Base-by-base conservation (phyloP, 1,284 basidiomycete genomes). In the Boletus calvinii region DNA sequence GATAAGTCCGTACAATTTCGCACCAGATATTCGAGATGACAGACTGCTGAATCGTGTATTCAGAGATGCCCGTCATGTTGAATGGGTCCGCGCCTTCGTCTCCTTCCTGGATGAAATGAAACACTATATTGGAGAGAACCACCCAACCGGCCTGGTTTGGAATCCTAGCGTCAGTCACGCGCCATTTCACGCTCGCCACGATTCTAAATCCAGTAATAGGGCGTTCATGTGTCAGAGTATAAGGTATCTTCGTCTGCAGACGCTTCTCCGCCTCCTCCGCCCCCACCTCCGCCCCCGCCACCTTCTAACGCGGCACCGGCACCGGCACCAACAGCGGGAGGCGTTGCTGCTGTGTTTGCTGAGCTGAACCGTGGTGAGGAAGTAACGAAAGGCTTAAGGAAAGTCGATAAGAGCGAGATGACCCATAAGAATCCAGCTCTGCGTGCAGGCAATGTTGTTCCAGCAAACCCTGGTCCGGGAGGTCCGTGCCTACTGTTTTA, bases 391-490 rank as follows among this genome's bases (percentile, higher is more conserved):
- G 86, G 90, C 7, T 71, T 99, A 60, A 86, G 90, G 62, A 98
- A 97, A 71, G 97, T 99, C 17, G 93, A 97, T 69, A 85, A 87
- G 73, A 95, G 90, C 61, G 87, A 98, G 71, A 96, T 96, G 94
- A 98, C 94, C 7, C 97, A 99, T 78, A 98, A 99, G 80, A 99
- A 99, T 65, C 96, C 97, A 0, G 79, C 84, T 13, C 73, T 99
- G 38, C 77, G 94, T 36, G 80, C 83, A 4, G 72, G 82, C 22
- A 79, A 79, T 51, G 75, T 76, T 15, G 92, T 93, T 18, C 82
- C 89, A 40, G 77, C 77, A 20, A 43, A 71, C 17, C 59, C 75
- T 20, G 59, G 76, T 41, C 34, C 72, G 36, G 47, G 66, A 56
- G 62, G 75, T 76, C 44, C 53, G 75, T 62, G 24, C 26, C 35